Percentiles rank a stretch among this genome's conserved stretches.
Evolutionary conservation across 495 filamentous ascomycete species (phyloP).

Genomic region (Penicillium canariense): DNA sequence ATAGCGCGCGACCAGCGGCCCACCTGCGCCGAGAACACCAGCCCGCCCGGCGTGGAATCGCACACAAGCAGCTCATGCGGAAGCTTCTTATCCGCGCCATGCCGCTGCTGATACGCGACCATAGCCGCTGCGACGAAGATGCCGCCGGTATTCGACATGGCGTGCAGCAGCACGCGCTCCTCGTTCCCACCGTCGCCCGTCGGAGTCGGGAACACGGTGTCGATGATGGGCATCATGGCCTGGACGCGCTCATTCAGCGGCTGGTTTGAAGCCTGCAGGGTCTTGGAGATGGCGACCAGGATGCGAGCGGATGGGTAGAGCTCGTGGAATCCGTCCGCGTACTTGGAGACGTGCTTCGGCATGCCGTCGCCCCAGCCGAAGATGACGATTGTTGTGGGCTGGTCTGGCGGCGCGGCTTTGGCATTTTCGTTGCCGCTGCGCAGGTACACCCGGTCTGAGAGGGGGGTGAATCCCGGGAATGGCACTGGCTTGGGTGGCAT

Average conservation of each 20-base stretch:
- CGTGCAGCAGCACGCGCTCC: conserved; percentile 43
- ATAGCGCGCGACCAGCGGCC: conserved; percentile 51
- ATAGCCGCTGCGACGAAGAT: conserved; percentile 49
- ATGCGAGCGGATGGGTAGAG: conserved; percentile 47
- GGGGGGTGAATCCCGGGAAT: conserved; percentile 29
- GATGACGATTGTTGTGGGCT: conserved; percentile 34
- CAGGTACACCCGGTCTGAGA: conserved; percentile 28
- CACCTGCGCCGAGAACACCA: conserved; percentile 47
- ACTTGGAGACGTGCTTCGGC: conserved; percentile 54
- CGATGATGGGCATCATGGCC: conserved; percentile 50
- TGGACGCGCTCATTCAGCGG: conserved; percentile 39
- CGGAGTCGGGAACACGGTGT: conserved; percentile 40
- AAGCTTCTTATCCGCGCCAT: conserved; percentile 35
- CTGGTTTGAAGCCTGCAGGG: conserved; percentile 42
- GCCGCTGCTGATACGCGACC: conserved; percentile 40
- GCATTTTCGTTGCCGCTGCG: conserved; percentile 24
- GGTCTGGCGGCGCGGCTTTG: conserved; percentile 14
- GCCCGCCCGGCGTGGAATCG: conserved; percentile 53
- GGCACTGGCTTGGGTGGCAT: conserved; percentile 26
- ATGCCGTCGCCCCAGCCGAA: conserved; percentile 56
- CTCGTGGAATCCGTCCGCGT: conserved; percentile 49
- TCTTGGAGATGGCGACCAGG: conserved; percentile 49
- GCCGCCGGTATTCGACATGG: conserved; percentile 53
- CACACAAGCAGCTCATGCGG: conserved; percentile 47
- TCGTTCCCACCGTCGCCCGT: conserved; percentile 18